A percentile compares a stretch with the other conserved stretches of the same genome.
These are phyloP conservation scores for Sporothrix schenckii DNA, from an alignment of 2,329 filamentous ascomycete species.

Conservation along the genomic window DNA sequence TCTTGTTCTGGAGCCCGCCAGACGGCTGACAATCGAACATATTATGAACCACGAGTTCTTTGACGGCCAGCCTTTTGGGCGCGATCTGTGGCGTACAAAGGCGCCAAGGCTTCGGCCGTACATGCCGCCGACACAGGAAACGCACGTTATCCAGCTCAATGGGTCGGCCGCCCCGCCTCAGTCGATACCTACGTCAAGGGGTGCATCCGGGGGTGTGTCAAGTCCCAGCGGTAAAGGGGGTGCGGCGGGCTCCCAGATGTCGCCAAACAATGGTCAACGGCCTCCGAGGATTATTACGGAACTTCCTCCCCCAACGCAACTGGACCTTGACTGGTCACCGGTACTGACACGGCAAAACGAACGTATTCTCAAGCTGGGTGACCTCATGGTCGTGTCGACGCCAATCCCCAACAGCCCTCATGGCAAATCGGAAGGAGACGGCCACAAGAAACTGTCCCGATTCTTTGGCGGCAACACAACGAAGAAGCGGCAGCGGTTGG, in stretches of 20 bases:
- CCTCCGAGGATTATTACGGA: slow-evolving; percentile 89
- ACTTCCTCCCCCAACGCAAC: slow-evolving; percentile 89
- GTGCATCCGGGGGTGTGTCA: slow-evolving; percentile 36
- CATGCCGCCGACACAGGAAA: slow-evolving; percentile 73
- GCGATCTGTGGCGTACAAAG: slow-evolving; percentile 83
- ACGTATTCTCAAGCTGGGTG: slow-evolving; percentile 90
- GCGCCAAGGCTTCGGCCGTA: slow-evolving; percentile 86
- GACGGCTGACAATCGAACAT: slow-evolving; percentile 86
- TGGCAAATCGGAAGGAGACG: slow-evolving; percentile 66
- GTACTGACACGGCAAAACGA: slow-evolving; percentile 90
- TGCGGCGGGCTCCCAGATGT: slow-evolving; percentile 30
- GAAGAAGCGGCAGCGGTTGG: slow-evolving; percentile 89
- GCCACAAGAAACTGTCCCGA: slow-evolving; percentile 84
- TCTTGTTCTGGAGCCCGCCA: slow-evolving; percentile 82
- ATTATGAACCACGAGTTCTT: slow-evolving; percentile 98
- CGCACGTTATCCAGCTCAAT: slow-evolving; percentile 73
- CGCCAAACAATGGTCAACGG: slow-evolving; percentile 52
- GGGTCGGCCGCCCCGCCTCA: slow-evolving; percentile 46
- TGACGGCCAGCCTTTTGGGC: slow-evolving; percentile 81
- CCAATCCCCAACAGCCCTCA: slow-evolving; percentile 75
- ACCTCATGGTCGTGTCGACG: slow-evolving; percentile 80
- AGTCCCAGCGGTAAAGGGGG: slow-evolving; percentile 15
- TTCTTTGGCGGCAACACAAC: slow-evolving; percentile 91
- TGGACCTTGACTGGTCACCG: slow-evolving; percentile 98
- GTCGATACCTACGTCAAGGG: slow-evolving; percentile 41